Percentiles rank a stretch among this genome's conserved stretches.
Evolutionary conservation across 495 filamentous ascomycete genomes (phyloP).

Genomic region (Penicillium diatomitis): DNA sequence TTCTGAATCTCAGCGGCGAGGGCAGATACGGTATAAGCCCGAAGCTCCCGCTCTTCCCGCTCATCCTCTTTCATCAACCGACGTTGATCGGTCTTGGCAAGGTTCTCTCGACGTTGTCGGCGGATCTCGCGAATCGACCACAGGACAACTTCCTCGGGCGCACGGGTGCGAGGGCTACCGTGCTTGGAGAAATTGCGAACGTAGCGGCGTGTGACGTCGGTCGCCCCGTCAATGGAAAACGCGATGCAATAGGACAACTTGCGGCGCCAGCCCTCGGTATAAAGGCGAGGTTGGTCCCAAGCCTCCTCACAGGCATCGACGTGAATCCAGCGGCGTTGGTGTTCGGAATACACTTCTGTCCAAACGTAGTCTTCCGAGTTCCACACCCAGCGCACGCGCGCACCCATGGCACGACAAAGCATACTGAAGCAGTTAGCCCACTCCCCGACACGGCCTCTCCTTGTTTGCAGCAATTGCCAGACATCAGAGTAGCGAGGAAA

Average conservation of each 20-base stretch:
- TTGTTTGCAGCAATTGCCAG: constrained; percentile 80
- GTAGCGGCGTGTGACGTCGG: constrained; percentile 92
- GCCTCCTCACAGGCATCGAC: constrained; percentile 91
- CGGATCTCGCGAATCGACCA: constrained; percentile 88
- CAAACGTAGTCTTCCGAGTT: constrained; percentile 95
- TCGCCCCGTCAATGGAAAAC: constrained; percentile 90
- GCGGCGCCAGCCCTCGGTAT: constrained; percentile 88
- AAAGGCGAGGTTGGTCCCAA: constrained; percentile 91
- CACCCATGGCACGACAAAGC: constrained; percentile 88
- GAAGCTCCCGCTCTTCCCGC: constrained; percentile 75
- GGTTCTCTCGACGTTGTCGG: constrained; percentile 63
- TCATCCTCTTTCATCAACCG: constrained; percentile 82
- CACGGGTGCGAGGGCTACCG: constrained; percentile 60
- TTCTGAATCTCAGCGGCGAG: constrained; percentile 56
- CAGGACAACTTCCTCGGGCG: constrained; percentile 80
- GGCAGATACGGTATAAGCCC: constrained; percentile 60
- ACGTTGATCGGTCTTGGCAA: constrained; percentile 70
- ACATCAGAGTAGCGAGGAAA: constrained; percentile 96
- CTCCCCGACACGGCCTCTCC: constrained; percentile 80
- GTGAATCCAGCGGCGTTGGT: constrained; percentile 91
- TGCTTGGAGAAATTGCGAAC: constrained; percentile 71
- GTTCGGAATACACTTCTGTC: constrained; percentile 95
- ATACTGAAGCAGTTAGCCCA: constrained; percentile 99
- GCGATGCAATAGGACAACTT: constrained; percentile 96
- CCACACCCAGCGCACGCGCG: constrained; percentile 95